Conservation (phyloP, 2,329 filamentous ascomycete species). For the Ascomycota sp. region DNA sequence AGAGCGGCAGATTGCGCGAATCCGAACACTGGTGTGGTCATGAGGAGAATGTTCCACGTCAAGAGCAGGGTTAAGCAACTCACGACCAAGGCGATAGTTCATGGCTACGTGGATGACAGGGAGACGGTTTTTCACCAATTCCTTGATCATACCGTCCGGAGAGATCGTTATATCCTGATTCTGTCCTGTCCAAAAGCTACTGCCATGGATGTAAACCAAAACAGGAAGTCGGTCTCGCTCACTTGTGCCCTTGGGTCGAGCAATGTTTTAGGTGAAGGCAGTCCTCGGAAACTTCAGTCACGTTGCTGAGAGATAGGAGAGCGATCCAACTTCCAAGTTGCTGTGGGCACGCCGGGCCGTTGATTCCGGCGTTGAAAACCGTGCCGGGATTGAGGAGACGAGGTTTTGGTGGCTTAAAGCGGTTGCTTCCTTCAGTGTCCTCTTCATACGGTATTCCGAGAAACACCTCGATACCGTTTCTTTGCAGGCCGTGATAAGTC, state of each 20-base stretch:
- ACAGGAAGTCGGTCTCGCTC: constrained; percentile 12
- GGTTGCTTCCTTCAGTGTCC: constrained; percentile 21
- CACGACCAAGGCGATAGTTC: constrained; percentile 12
- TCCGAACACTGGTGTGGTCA: constrained; percentile 7
- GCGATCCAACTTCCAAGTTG: constrained; percentile 9
- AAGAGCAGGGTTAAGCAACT: not conserved
- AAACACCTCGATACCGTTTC: constrained; percentile 25
- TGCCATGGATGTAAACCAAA: constrained; percentile 15
- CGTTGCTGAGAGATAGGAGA: constrained; percentile 14
- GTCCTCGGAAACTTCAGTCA: constrained; percentile 17
- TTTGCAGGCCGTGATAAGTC: constrained; percentile 20
- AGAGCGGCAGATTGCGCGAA: constrained; percentile 8
- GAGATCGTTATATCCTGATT: constrained; percentile 13
- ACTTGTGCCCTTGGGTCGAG: constrained; percentile 8
- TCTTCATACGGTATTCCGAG: constrained; percentile 24
- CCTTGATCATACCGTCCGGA: constrained; percentile 23
- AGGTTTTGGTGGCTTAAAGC: constrained; percentile 23
- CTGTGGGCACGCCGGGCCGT: constrained; percentile 25
- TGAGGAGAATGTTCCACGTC: not conserved
- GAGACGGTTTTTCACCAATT: constrained; percentile 21
- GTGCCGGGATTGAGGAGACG: constrained; percentile 12
- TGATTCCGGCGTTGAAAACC: constrained; percentile 16
- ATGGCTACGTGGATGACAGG: constrained; percentile 15
- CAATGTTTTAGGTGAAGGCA: constrained; percentile 17
- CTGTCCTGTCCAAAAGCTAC: constrained; percentile 11